A percentile compares a stretch with the other conserved stretches of the same genome.
These are phyloP conservation scores for Polytrichum commune DNA, from an alignment of 225 moss, liverwort and hornwort genomes.

Conservation along the genomic window DNA sequence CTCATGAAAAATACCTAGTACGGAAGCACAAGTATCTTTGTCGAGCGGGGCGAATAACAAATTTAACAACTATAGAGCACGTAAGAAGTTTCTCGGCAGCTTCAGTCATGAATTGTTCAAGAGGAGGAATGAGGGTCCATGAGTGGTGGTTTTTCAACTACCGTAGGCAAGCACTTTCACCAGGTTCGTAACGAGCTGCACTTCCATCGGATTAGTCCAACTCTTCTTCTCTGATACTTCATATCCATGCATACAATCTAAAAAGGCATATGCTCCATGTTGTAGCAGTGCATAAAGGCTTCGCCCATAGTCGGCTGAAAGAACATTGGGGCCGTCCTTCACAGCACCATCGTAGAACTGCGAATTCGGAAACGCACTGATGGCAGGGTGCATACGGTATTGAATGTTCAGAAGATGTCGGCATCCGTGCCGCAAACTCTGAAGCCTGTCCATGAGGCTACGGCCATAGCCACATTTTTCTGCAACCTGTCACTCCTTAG, in stretches of 20 bases:
- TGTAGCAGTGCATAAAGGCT: background rate
- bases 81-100: too few species aligned
- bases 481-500: conserved; percentile 26
- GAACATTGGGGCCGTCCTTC: conserved; percentile 33
- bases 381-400: conserved; percentile 47
- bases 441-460: conserved; percentile 52
- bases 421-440: conserved; percentile 23
- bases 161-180: background rate
- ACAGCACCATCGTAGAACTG: conserved; percentile 30
- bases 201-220: conserved; percentile 1
- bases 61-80: background rate
- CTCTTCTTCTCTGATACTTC: conserved; percentile 4
- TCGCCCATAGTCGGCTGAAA: conserved; percentile 12
- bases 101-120: background rate
- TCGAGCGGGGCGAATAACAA: background rate
- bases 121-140: background rate
- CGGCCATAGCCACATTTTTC: conserved; percentile 24
- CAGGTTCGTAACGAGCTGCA: background rate
- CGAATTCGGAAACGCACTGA: conserved; percentile 36
- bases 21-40: background rate
- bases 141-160: background rate
- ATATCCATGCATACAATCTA: background rate
- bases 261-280: conserved; percentile 7
- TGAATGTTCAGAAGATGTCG: conserved; percentile 33
- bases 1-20: background rate